A percentile compares a stretch with the other conserved stretches of the same genome.
These are phyloP conservation scores for Lycium barbarum DNA, from an alignment of 257 asterid genomes.

Conservation along the genomic window DNA sequence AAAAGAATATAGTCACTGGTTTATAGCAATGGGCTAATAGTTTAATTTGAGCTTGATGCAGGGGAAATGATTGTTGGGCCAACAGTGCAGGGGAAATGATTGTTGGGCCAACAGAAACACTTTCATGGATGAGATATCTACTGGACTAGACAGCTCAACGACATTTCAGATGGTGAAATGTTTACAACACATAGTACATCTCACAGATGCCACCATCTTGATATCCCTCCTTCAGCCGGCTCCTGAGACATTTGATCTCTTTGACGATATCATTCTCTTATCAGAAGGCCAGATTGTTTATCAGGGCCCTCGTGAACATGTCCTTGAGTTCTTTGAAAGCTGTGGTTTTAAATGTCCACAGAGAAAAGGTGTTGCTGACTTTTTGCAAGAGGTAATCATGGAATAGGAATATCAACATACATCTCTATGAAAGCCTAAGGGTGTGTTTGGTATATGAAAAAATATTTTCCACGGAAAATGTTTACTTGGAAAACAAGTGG, in stretches of 20 bases:
- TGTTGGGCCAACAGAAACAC: conserved; percentile 66
- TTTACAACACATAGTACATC: conserved; percentile 67
- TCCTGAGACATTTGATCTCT: conserved; percentile 75
- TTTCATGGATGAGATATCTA: conserved; percentile 85
- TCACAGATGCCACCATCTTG: conserved; percentile 67
- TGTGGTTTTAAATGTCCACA: conserved; percentile 80
- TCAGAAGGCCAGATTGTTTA: conserved; percentile 76
- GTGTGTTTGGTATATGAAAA: too few species aligned
- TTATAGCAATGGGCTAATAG: not conserved
- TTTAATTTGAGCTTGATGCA: conserved; percentile 32
- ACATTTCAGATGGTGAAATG: conserved; percentile 74
- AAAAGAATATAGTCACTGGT: not conserved
- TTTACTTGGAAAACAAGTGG: too few species aligned
- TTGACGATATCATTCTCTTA: conserved; percentile 66
- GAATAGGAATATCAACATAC: not conserved
- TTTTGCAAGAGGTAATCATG: conserved; percentile 55
- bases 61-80: conserved; percentile 85
- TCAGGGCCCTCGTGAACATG: conserved; percentile 64
- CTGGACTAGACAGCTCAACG: conserved; percentile 79
- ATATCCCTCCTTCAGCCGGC: conserved; percentile 84
- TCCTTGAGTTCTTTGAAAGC: conserved; percentile 56
- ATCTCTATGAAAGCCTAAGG: not conserved
- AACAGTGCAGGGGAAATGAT: conserved; percentile 73
- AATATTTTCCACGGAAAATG: too few species aligned
- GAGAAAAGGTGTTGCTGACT: conserved; percentile 70